Evolutionary conservation across 176 grass and related monocot species (phyloP).

Genomic region (sorghum (Sorghum bicolor)): DNA sequence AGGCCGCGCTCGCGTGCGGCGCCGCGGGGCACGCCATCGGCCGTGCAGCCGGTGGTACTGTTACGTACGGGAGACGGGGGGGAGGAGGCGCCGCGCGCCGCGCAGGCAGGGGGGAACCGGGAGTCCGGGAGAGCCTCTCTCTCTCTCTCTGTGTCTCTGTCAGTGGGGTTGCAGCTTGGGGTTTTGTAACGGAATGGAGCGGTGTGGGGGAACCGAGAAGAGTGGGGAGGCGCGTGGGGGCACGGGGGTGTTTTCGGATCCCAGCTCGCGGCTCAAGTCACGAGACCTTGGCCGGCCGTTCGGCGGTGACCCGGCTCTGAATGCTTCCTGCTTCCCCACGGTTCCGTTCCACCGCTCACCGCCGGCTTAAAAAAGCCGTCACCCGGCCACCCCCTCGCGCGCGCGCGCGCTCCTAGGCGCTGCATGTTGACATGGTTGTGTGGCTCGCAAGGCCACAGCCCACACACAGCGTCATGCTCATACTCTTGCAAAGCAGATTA

Average conservation of each 20-base stretch:
- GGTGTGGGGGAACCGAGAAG: conserved; percentile 8
- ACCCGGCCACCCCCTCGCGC: not conserved
- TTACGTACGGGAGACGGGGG: not conserved
- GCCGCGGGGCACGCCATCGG: conserved; percentile 25
- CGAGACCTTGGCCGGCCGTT: not conserved
- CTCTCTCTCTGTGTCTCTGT: not conserved
- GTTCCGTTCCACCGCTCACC: too few species aligned
- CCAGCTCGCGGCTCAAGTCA: not conserved
- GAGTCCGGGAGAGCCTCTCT: not conserved
- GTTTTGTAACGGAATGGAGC: not conserved
- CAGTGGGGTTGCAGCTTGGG: not conserved
- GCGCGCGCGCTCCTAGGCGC: not conserved
- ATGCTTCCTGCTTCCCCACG: not conserved
- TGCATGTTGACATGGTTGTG: not conserved
- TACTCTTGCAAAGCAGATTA: too few species aligned
- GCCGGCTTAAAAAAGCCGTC: not conserved
- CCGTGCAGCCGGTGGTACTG: not conserved
- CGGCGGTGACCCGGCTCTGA: not conserved
- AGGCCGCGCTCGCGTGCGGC: not conserved
- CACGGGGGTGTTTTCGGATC: conserved; percentile 18
- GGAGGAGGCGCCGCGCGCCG: not conserved
- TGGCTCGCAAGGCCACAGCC: not conserved
- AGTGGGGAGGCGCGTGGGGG: conserved; percentile 20
- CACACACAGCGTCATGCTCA: too few species aligned
- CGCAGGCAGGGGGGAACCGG: not conserved